Evolutionary conservation across 352 stramenopile species (phyloP), one percentile per base, ranked within the genome.

Genomic region (Globisporangium spiculum): DNA sequence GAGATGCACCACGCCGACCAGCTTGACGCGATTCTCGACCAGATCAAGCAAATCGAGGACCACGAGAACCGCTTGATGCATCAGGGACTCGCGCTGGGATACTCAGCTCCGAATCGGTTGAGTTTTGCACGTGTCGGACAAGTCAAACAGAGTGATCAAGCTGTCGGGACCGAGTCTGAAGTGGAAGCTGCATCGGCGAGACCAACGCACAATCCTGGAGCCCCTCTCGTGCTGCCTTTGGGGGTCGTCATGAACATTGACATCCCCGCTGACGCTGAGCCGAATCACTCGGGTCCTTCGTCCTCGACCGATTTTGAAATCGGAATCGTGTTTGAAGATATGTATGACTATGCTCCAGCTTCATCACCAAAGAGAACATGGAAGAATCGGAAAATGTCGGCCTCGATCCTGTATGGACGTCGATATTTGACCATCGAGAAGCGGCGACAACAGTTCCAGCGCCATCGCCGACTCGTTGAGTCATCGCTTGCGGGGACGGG

Each of bases 391-490:
- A 26, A 76, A 24, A 14, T 75, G 12, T 71, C 65, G 4, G 67
- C 62, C 4, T 66, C 54, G 2, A 59, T 76, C 16, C 62, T 76
- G 8, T 61, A 71, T 6, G 69, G 71, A 26, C 53, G 14, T 0
- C 54, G 63, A n/a, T 72, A 63, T 18, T 4, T 65, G 14, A 14
- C 30, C 12, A 85, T 91, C 18, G 81, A 91, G 58, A 88, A 85
- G 27, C 77, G 67, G 36, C 67, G 75, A 27, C 69, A 68, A 20
- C 79, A 85, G 52, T 91, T 89, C 57, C 48, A 78, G 32, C 79
- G 81, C 26, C 78, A 91, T 58, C 78, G 81, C 20, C 71, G 69
- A 44, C 69, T 91, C 30, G 83, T 81, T 1, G 83, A 91, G 54
- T 72, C 83, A 26, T 88, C 83, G 3, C 60, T 91, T 3, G 67